phyloP scores from a whole-genome alignment of 495 filamentous ascomycete species.

The Astrothelium subdiscretum region DNA sequence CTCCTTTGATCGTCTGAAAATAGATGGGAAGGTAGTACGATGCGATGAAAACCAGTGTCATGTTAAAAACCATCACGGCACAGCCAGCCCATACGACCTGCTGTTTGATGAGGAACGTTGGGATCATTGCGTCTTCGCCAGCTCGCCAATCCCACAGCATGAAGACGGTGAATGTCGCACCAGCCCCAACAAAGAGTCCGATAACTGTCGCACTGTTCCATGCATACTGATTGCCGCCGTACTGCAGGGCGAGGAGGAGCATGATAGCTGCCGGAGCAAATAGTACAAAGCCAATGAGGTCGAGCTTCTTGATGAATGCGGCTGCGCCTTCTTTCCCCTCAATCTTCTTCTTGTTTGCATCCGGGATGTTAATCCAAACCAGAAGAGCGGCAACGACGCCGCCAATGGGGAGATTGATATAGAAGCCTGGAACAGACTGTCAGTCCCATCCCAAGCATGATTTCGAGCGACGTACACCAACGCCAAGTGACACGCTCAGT shows the following conservation, averaged over 20 bases:
- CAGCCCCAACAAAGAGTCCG: conserved; percentile 11
- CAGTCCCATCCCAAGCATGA: background rate
- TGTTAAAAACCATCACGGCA: conserved; percentile 4
- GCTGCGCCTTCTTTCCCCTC: conserved; percentile 3
- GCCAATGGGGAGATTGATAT: conserved; percentile 17
- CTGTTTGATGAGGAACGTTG: conserved; percentile 6
- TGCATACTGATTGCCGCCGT: conserved; percentile 36
- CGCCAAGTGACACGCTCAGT: conserved; percentile 26
- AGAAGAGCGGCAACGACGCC: conserved; percentile 8
- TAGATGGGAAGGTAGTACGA: conserved; percentile 15
- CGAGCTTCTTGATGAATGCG: conserved; percentile 23
- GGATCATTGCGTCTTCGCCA: conserved; percentile 16
- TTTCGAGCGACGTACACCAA: conserved; percentile 19
- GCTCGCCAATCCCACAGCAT: conserved; percentile 10
- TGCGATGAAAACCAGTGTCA: conserved; percentile 7
- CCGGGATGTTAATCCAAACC: conserved; percentile 11
- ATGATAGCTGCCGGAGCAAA: conserved; percentile 36
- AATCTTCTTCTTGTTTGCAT: conserved; percentile 8
- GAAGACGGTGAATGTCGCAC: conserved; percentile 8
- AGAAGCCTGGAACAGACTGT: conserved; percentile 7
- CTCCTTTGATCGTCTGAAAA: conserved; percentile 15
- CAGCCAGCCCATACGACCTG: conserved; percentile 7
- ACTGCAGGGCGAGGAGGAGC: conserved; percentile 42
- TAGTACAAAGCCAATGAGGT: conserved; percentile 36
- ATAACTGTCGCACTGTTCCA: conserved; percentile 33